A percentile compares a stretch with the other conserved stretches of the same genome.
Evolutionary conservation across 306 rosid genomes (phyloP).

Genomic region (Acacia confusa): DNA sequence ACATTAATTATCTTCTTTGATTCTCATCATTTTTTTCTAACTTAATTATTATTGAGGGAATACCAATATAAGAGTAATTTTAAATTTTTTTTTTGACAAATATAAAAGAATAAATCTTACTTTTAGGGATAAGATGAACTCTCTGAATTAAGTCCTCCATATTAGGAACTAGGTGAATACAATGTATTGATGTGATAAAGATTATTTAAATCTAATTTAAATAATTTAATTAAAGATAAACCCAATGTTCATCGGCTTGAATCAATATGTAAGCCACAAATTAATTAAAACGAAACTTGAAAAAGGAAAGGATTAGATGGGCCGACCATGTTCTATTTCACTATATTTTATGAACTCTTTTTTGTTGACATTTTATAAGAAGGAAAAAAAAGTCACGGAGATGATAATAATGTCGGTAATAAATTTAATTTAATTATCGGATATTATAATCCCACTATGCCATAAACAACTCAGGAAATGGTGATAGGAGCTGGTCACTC

Average conservation of each 20-base stretch:
- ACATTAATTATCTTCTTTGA: too few relatives aligned
- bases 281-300: not conserved
- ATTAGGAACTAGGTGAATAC: too few relatives aligned
- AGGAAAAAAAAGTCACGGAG: constrained; percentile 18
- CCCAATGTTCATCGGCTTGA: not conserved
- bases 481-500: not conserved
- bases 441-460: constrained; percentile 13
- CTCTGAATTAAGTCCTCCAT: too few relatives aligned
- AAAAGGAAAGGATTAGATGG: not conserved
- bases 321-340: constrained; percentile 33
- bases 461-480: not conserved
- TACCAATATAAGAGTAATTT: too few relatives aligned
- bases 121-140: too few relatives aligned
- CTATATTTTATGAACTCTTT: constrained; percentile 19
- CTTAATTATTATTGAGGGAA: too few relatives aligned
- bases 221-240: not conserved
- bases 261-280: constrained; percentile 12
- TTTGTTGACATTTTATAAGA: constrained; percentile 19
- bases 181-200: too few relatives aligned
- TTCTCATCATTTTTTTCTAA: too few relatives aligned
- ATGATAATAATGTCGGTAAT: constrained; percentile 35
- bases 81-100: too few relatives aligned
- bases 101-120: too few relatives aligned
- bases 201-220: not conserved
- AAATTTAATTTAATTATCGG: constrained; percentile 26